Evolutionary conservation across 768 basidiomycete genomes (phyloP).

Genomic region (Lactarius tabidus): DNA sequence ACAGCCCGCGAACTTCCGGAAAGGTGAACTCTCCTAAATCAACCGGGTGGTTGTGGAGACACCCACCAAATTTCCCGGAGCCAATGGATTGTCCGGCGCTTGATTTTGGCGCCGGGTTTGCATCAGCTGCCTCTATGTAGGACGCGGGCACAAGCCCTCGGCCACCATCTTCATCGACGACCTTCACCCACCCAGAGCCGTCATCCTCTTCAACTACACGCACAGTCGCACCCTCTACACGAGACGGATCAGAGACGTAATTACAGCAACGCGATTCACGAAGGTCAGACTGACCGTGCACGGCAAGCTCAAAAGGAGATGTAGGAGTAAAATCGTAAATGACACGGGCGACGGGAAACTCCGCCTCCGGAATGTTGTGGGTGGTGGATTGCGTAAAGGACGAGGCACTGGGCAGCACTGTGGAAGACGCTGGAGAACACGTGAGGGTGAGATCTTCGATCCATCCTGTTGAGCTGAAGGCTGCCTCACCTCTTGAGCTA

Average conservation of each 20-base stretch:
- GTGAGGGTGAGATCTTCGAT: constrained; percentile 21
- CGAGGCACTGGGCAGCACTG: constrained; percentile 46
- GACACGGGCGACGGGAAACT: constrained; percentile 52
- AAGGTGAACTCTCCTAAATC: constrained; percentile 16
- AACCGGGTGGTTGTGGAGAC: neutral
- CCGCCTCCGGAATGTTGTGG: constrained; percentile 40
- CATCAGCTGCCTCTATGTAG: constrained; percentile 51
- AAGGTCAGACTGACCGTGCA: constrained; percentile 46
- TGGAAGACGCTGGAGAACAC: constrained; percentile 24
- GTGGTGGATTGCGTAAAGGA: constrained; percentile 47
- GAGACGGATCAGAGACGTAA: neutral
- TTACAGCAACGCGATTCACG: neutral
- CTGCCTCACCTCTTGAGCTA: constrained; percentile 28
- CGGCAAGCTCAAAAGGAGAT: constrained; percentile 71
- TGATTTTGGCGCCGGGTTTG: constrained; percentile 23
- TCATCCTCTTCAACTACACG: constrained; percentile 75
- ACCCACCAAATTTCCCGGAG: constrained; percentile 51
- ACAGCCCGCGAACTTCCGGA: constrained; percentile 69
- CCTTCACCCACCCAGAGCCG: constrained; percentile 85
- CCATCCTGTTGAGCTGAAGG: constrained; percentile 15
- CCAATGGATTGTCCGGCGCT: constrained; percentile 31
- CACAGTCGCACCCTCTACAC: constrained; percentile 58
- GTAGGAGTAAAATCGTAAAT: constrained; percentile 72
- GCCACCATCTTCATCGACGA: constrained; percentile 50
- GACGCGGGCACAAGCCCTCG: constrained; percentile 83